Conservation (phyloP, 1,284 basidiomycete species). For the Mycocalia duriaeana region DNA sequence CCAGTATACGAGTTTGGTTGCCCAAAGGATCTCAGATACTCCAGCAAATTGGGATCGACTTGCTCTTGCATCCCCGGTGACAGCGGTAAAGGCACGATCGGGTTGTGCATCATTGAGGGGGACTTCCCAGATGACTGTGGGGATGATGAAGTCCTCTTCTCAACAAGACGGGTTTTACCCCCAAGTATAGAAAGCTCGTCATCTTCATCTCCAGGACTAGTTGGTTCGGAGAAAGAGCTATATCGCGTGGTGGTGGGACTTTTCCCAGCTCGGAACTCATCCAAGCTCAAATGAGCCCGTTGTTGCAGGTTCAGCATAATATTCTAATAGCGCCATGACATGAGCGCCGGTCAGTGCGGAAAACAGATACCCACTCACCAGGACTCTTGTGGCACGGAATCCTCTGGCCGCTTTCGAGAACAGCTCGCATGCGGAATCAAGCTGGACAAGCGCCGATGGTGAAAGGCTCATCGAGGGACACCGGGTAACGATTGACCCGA, state of each 20-base stretch:
- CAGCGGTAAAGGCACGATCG: slow-evolving; percentile 56
- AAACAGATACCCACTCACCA: slow-evolving; percentile 55
- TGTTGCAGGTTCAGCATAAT: slow-evolving; percentile 51
- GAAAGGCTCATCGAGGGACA: slow-evolving; percentile 79
- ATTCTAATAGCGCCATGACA: slow-evolving; percentile 20
- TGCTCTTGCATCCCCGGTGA: slow-evolving; percentile 35
- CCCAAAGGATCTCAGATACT: slow-evolving; percentile 62
- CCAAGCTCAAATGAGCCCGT: slow-evolving; percentile 61
- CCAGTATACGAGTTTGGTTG: slow-evolving; percentile 13
- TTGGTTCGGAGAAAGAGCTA: slow-evolving; percentile 39
- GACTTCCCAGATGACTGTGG: slow-evolving; percentile 56
- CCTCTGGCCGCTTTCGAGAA: slow-evolving; percentile 66
- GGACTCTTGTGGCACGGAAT: slow-evolving; percentile 64
- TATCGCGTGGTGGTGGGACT: slow-evolving; percentile 42
- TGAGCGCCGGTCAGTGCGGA: not conserved
- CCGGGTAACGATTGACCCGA: slow-evolving; percentile 77
- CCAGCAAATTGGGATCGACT: slow-evolving; percentile 55
- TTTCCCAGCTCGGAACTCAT: slow-evolving; percentile 58
- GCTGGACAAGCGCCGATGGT: slow-evolving; percentile 69
- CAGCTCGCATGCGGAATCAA: slow-evolving; percentile 74
- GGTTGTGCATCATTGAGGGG: slow-evolving; percentile 63
- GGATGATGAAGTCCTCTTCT: slow-evolving; percentile 56
- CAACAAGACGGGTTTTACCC: slow-evolving; percentile 65
- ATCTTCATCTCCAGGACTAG: slow-evolving; percentile 49
- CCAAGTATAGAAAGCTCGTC: slow-evolving; percentile 71